phyloP scores from a whole-genome alignment of 257 asterid genomes.

The Echium plantagineum region DNA sequence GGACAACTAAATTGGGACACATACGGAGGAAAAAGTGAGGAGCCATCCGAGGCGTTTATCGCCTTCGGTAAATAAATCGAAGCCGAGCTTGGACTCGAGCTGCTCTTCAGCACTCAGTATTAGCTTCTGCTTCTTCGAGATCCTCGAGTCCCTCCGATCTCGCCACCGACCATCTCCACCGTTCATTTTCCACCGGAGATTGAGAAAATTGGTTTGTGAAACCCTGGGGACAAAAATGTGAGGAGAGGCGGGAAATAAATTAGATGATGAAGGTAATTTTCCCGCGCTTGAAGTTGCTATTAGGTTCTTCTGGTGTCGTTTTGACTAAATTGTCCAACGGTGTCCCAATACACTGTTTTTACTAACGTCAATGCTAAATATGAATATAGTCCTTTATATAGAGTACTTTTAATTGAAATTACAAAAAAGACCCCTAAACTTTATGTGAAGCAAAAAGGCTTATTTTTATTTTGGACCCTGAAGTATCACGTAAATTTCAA shows the following conservation, averaged over 20 bases:
- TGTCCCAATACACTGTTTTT: no score
- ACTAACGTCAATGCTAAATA: no score
- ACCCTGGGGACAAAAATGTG: background rate
- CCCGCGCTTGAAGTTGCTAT: background rate
- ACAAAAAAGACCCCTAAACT: no score
- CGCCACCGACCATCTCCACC: slow-evolving; percentile 57
- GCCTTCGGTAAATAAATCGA: slow-evolving; percentile 71
- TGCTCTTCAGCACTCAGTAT: slow-evolving; percentile 80
- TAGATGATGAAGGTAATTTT: background rate
- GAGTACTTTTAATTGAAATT: no score
- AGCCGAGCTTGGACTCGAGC: slow-evolving; percentile 84
- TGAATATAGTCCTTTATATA: no score
- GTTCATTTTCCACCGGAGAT: slow-evolving; percentile 21
- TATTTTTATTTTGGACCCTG: no score
- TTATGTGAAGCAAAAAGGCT: no score
- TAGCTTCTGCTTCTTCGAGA: slow-evolving; percentile 85
- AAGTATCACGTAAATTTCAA: no score
- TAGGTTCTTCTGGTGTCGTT: no score
- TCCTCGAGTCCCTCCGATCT: slow-evolving; percentile 58
- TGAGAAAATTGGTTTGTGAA: background rate
- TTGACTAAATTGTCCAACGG: no score
- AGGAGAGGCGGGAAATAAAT: background rate
- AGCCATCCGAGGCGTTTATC: slow-evolving; percentile 98
- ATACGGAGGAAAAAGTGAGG: slow-evolving; percentile 77
- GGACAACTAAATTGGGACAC: slow-evolving; percentile 10